These are phyloP conservation scores for Sophora flavescens DNA, from an alignment of 306 rosid genomes.

Conservation along the genomic window DNA sequence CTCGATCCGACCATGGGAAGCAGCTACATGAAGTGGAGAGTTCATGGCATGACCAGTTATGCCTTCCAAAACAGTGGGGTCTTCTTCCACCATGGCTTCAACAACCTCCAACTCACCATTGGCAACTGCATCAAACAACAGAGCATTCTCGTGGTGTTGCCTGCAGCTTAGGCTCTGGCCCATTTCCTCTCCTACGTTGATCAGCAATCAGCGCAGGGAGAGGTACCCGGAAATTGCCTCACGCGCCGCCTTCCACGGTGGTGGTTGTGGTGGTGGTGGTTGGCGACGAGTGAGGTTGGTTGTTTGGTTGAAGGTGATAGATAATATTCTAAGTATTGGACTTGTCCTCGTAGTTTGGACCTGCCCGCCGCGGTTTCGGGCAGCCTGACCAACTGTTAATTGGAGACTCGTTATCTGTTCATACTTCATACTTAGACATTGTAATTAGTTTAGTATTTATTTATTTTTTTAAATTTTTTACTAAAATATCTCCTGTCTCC, in stretches of 20 bases:
- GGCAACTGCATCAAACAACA: conserved; percentile 66
- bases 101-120: conserved; percentile 70
- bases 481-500: too few species aligned
- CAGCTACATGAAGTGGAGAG: conserved; percentile 80
- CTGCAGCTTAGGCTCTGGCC: conserved; percentile 84
- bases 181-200: conserved; percentile 57
- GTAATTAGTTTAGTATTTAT: too few species aligned
- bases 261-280: conserved; percentile 46
- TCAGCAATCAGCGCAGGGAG: conserved; percentile 37
- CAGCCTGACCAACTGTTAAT: conserved; percentile 54
- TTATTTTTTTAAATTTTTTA: too few species aligned
- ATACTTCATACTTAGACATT: not conserved
- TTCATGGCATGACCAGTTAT: conserved; percentile 53
- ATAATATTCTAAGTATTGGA: conserved; percentile 14
- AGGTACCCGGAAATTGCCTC: conserved; percentile 10
- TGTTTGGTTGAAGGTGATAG: not conserved
- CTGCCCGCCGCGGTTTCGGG: conserved; percentile 63
- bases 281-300: not conserved
- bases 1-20: conserved; percentile 84
- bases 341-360: conserved; percentile 45
- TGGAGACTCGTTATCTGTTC: not conserved
- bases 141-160: conserved; percentile 51
- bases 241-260: conserved; percentile 59
- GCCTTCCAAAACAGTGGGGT: conserved; percentile 59
- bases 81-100: conserved; percentile 54